A percentile compares a stretch with the other conserved stretches of the same genome.
Evolutionary conservation across 768 basidiomycete species (phyloP).

Genomic region (Lentinus brumalis): DNA sequence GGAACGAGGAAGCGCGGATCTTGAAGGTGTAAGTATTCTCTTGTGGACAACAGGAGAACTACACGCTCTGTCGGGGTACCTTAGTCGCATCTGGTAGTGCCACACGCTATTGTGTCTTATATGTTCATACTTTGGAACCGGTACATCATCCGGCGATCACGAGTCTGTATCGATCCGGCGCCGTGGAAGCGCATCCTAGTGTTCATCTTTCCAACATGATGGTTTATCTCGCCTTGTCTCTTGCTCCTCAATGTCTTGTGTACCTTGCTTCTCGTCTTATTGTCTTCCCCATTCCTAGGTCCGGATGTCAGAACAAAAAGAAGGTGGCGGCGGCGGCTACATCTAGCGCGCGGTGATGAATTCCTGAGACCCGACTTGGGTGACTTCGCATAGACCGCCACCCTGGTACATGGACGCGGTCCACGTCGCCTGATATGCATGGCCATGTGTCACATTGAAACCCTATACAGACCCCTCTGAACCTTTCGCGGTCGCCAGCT

Average conservation of each 20-base stretch:
- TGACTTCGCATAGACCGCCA: conserved; percentile 11
- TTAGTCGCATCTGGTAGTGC: not conserved
- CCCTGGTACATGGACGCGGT: conserved; percentile 14
- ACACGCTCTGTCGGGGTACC: no score
- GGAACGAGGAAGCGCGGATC: no score
- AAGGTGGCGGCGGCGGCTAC: not conserved
- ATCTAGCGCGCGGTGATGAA: conserved; percentile 6
- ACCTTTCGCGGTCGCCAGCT: conserved; percentile 5
- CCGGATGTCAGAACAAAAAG: conserved; percentile 2
- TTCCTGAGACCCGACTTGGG: not conserved
- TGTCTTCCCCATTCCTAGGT: not conserved
- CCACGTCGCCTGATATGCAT: conserved; percentile 10
- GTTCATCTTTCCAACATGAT: conserved; percentile 4
- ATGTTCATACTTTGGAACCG: not conserved
- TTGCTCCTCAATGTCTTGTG: not conserved
- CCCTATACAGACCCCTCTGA: conserved; percentile 10
- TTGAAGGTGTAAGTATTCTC: no score
- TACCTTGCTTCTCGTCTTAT: conserved; percentile 1
- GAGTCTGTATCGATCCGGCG: not conserved
- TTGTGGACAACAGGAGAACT: no score
- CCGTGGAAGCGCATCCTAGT: not conserved
- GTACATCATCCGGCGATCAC: conserved; percentile 4
- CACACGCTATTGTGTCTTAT: conserved; percentile 8
- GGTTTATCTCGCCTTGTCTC: no score
- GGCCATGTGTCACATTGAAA: conserved; percentile 10